Evolutionary conservation across 2,329 filamentous ascomycete genomes (phyloP).

Genomic region (Fusarium oxysporum): DNA sequence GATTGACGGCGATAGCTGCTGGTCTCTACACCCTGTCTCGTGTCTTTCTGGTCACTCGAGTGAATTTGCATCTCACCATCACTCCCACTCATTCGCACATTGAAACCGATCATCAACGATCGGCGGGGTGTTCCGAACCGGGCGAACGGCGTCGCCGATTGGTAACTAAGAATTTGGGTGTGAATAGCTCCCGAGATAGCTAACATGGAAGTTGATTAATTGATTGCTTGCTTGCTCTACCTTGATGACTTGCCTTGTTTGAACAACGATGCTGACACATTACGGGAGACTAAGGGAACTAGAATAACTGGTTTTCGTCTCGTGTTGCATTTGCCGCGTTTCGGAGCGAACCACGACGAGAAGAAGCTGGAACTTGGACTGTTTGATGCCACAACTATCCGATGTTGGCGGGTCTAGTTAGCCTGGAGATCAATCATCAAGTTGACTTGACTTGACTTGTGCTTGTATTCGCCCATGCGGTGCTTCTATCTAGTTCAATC

Average conservation of each 20-base stretch:
- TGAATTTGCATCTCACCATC: neutral
- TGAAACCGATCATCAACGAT: conserved; percentile 33
- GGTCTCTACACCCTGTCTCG: neutral
- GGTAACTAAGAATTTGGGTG: conserved; percentile 18
- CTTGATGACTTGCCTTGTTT: conserved; percentile 25
- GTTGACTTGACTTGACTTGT: neutral
- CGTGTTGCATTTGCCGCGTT: neutral
- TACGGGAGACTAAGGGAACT: conserved; percentile 2
- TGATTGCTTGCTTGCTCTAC: neutral
- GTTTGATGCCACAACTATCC: conserved; percentile 6
- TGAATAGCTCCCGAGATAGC: conserved; percentile 12
- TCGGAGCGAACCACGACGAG: neutral
- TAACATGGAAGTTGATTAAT: neutral
- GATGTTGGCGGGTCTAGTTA: neutral
- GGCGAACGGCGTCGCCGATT: conserved; percentile 42
- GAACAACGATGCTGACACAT: conserved; percentile 7
- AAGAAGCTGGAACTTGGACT: neutral
- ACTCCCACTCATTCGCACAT: conserved; percentile 16
- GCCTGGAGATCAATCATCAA: neutral
- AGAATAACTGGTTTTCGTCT: neutral
- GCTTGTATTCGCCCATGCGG: neutral
- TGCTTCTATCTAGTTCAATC: neutral
- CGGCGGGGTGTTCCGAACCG: conserved; percentile 36
- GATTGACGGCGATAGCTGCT: conserved; percentile 19
- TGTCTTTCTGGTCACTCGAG: neutral